phyloP scores from a whole-genome alignment of 2,329 filamentous ascomycete genomes.

The Aspergillus quadricinctus region DNA sequence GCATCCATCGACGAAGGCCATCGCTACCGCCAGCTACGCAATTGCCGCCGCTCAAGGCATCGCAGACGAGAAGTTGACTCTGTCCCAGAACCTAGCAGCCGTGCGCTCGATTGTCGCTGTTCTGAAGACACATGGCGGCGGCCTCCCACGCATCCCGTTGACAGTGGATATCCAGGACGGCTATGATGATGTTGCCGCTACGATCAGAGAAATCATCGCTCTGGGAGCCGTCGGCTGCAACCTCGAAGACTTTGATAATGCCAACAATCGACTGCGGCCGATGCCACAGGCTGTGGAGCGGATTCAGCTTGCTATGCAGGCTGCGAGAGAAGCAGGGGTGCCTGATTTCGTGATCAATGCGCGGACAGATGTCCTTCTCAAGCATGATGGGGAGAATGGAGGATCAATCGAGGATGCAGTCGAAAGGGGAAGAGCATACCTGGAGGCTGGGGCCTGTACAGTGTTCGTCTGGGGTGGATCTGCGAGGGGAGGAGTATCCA shows the following conservation, averaged over 20 bases:
- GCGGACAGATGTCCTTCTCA: slow-evolving; percentile 51
- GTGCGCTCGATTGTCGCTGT: slow-evolving; percentile 44
- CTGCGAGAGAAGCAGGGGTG: slow-evolving; percentile 44
- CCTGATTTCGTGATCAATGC: slow-evolving; percentile 57
- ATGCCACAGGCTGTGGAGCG: slow-evolving; percentile 48
- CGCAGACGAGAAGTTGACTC: slow-evolving; percentile 47
- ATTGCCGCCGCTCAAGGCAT: slow-evolving; percentile 46
- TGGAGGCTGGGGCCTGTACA: slow-evolving; percentile 55
- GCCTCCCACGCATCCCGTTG: slow-evolving; percentile 26
- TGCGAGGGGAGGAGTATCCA: slow-evolving; percentile 39
- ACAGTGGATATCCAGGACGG: slow-evolving; percentile 60
- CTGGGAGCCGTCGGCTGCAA: slow-evolving; percentile 56
- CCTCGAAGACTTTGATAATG: slow-evolving; percentile 51
- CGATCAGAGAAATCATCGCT: slow-evolving; percentile 44
- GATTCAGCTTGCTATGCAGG: slow-evolving; percentile 33
- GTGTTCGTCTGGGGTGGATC: slow-evolving; percentile 59
- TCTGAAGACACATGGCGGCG: slow-evolving; percentile 36
- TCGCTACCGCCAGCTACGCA: slow-evolving; percentile 51
- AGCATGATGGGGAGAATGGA: slow-evolving; percentile 16
- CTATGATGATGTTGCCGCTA: slow-evolving; percentile 44
- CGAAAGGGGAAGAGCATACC: slow-evolving; percentile 52
- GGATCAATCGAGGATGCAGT: slow-evolving; percentile 47
- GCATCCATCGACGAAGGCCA: slow-evolving; percentile 30
- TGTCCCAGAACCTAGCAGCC: slow-evolving; percentile 49
- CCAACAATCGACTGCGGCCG: slow-evolving; percentile 32